phyloP scores from a whole-genome alignment of 176 grass and related monocot species.

The Bothriochloa decipiens region DNA sequence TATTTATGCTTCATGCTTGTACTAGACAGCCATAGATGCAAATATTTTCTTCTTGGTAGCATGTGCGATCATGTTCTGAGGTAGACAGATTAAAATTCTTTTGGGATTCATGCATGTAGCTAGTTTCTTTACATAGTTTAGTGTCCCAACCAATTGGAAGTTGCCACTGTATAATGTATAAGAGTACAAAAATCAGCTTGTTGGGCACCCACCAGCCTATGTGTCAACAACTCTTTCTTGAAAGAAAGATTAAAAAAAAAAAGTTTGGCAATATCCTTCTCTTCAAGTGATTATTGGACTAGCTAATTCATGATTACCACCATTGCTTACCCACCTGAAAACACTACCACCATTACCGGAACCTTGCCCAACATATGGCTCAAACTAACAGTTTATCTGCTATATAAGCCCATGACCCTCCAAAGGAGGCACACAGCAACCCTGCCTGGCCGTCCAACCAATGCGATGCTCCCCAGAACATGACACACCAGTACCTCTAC shows the following conservation, averaged over 20 bases:
- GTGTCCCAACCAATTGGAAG: background rate
- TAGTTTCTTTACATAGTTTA: background rate
- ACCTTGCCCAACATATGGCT: conserved; percentile 31
- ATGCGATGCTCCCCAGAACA: conserved; percentile 9
- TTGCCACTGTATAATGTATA: background rate
- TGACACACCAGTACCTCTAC: background rate
- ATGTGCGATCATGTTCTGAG: conserved; percentile 38
- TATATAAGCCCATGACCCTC: conserved; percentile 29
- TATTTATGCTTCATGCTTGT: background rate
- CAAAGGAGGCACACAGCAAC: conserved; percentile 1
- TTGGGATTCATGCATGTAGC: background rate
- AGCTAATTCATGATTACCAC: too few species aligned
- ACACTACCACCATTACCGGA: background rate
- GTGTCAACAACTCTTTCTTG: background rate
- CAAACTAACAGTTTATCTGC: background rate
- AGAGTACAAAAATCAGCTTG: background rate
- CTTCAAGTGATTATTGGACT: background rate
- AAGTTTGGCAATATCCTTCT: background rate
- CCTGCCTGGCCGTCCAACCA: background rate
- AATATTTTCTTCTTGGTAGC: background rate
- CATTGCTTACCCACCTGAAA: too few species aligned
- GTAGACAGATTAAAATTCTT: conserved; percentile 5
- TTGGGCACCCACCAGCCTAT: background rate
- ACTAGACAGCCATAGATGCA: background rate
- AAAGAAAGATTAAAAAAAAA: background rate